Evolutionary conservation across 352 stramenopile species (phyloP), one percentile per base, ranked within the genome.

Genomic region (Globisporangium middletonii): DNA sequence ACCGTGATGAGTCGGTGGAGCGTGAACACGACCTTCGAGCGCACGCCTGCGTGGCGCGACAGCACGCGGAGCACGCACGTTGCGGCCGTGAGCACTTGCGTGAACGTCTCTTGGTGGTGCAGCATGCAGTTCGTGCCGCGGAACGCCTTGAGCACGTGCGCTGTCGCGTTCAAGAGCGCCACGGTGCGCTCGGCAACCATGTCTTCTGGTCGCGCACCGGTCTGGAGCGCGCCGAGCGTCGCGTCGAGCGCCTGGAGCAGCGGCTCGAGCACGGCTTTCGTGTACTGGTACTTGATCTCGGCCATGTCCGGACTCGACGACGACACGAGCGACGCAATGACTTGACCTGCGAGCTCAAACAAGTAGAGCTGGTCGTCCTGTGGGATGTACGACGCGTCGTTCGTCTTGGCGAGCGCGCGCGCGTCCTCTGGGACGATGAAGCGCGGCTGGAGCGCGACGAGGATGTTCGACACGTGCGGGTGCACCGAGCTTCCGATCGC

Each of bases 281-380:
- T 88, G 64, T 88, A 94, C 53, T 84, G 71, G 59, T 82, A 88
- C 65, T 91, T 94, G 37, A 83, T 70, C 23, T 82, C 71, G 58
- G 87, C 75, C 38, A 70, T 67, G 35, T 79, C 71, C 0, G 63
- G 57, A 5, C 60, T 51, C 6, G 61, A 58, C 19, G 55, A 60
- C 7, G 57, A 49, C 7, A 70, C 64, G 11, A 92, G 69, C 38
- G 77, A 83, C 43, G 83, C 77, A 41, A 96, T 90, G 30, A 96
- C 76, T 44, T 94, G 80, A 5, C 86, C 86, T 5, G 84, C 77
- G 1, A 94, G 71, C 62, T 96, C 84, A 57, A 94, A 96, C 15
- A 96, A 68, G 59, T 94, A 94, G 41, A 94, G 54, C 56, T 91
- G 83, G 54, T 94, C 84, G 33, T 91, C 81, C 47, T 81, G 77